Evolutionary conservation across 768 basidiomycete species (phyloP).

Genomic region (Russula foetens): DNA sequence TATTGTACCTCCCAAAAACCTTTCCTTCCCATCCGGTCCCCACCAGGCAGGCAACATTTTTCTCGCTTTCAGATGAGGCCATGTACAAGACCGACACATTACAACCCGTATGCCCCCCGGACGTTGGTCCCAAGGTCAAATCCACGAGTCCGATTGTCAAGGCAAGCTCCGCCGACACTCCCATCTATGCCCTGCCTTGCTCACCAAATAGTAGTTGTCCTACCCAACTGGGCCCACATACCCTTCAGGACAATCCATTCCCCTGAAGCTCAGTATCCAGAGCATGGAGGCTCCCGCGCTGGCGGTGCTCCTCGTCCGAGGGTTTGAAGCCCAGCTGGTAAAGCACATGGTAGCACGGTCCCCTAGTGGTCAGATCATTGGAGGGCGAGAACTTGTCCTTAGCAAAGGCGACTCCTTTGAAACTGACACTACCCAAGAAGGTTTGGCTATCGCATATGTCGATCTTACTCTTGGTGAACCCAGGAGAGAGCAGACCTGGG

Average conservation of each 20-base stretch:
- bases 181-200: neutral
- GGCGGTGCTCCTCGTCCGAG: conserved; percentile 29
- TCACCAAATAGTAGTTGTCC: conserved; percentile 28
- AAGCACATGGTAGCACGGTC: conserved; percentile 30
- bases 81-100: conserved; percentile 28
- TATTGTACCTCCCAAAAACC: conserved; percentile 39
- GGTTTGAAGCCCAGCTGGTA: conserved; percentile 31
- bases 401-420: conserved; percentile 21
- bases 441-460: conserved; percentile 28
- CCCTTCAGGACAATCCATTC: conserved; percentile 35
- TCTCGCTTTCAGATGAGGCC: conserved; percentile 15
- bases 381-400: conserved; percentile 25
- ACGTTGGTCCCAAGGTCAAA: neutral
- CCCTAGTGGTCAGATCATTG: conserved; percentile 22
- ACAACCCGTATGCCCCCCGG: conserved; percentile 20
- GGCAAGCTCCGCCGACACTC: conserved; percentile 21
- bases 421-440: conserved; percentile 30
- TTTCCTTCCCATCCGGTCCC: conserved; percentile 31
- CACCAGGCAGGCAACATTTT: conserved; percentile 26
- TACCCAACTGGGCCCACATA: conserved; percentile 31
- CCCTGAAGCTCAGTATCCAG: conserved; percentile 32
- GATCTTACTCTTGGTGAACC: conserved; percentile 31
- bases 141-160: conserved; percentile 21
- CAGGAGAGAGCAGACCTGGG: conserved; percentile 33
- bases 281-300: conserved; percentile 33